These are phyloP conservation scores for Cystofilobasidium bisporidii DNA, from an alignment of 768 basidiomycete species.

Conservation along the genomic window DNA sequence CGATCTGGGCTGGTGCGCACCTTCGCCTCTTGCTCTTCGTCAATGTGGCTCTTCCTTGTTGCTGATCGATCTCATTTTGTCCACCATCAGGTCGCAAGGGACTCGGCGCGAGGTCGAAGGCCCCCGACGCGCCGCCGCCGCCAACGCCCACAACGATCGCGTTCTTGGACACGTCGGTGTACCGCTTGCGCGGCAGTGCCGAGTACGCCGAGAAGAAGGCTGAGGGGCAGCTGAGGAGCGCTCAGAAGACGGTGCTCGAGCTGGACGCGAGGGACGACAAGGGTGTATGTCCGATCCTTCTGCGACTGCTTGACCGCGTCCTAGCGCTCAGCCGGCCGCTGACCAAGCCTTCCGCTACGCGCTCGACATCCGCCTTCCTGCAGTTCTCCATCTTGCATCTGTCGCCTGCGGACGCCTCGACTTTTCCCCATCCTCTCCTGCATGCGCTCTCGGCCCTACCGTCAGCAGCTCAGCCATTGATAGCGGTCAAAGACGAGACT, in stretches of 20 bases:
- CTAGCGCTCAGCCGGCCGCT: no score
- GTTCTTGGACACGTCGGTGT: slow-evolving; percentile 49
- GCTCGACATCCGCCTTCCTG: slow-evolving; percentile 20
- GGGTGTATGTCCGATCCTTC: slow-evolving; percentile 45
- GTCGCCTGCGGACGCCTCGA: slow-evolving; percentile 54
- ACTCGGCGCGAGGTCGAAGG: slow-evolving; percentile 51
- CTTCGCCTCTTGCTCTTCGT: no score
- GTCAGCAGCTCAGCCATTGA: neutral
- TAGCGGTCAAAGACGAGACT: neutral
- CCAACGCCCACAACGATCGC: slow-evolving; percentile 42
- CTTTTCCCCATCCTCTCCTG: slow-evolving; percentile 58
- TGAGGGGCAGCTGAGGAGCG: slow-evolving; percentile 58
- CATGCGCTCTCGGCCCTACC: slow-evolving; percentile 37
- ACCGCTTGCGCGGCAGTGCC: slow-evolving; percentile 58
- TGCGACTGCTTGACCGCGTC: neutral
- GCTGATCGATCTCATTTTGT: no score
- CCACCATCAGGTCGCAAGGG: slow-evolving; percentile 77
- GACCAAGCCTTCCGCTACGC: no score
- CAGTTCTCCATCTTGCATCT: slow-evolving; percentile 79
- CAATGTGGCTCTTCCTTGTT: no score
- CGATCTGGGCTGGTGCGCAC: slow-evolving; percentile 68
- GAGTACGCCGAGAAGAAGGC: slow-evolving; percentile 70
- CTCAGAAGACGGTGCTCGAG: slow-evolving; percentile 62
- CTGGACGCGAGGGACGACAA: slow-evolving; percentile 62
- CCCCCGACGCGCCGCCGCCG: slow-evolving; percentile 53